Conservation (phyloP, 2,329 filamentous ascomycete species). For the Pseudocercospora fuligena region DNA sequence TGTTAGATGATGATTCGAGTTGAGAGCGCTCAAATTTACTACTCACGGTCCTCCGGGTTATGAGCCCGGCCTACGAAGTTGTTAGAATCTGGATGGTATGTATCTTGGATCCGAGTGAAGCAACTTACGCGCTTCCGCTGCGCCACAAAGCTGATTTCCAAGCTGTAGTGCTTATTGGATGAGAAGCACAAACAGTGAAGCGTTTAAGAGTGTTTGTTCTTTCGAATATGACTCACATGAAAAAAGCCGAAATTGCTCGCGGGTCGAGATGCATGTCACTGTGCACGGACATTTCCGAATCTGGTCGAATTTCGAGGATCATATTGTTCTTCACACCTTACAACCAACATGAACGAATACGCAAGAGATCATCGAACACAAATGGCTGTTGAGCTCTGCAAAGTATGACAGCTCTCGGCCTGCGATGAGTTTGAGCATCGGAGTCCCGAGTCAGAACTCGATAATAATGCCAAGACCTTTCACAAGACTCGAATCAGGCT, state of each 20-base stretch:
- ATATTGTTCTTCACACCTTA: no score
- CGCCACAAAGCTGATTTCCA: conserved; percentile 15
- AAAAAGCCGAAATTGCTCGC: conserved; percentile 36
- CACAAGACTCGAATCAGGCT: neutral
- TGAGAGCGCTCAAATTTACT: no score
- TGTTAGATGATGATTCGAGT: no score
- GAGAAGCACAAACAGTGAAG: neutral
- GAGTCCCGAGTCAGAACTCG: no score
- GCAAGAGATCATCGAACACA: no score
- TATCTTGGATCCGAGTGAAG: neutral
- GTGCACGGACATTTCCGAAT: conserved; percentile 50
- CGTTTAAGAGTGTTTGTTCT: conserved; percentile 63
- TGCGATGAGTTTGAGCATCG: neutral
- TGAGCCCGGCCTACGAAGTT: conserved; percentile 20
- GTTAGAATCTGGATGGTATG: neutral
- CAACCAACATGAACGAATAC: no score
- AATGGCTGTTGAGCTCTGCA: neutral
- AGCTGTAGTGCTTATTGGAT: conserved; percentile 8
- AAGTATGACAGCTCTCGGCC: no score
- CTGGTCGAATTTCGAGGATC: neutral
- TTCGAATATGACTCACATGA: conserved; percentile 74
- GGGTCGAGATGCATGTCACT: conserved; percentile 66
- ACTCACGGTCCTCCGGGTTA: conserved; percentile 29
- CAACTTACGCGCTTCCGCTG: conserved; percentile 16
- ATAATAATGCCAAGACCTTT: neutral